Base-by-base conservation (phyloP, 768 basidiomycete genomes). In the Suillus clintonianus region DNA sequence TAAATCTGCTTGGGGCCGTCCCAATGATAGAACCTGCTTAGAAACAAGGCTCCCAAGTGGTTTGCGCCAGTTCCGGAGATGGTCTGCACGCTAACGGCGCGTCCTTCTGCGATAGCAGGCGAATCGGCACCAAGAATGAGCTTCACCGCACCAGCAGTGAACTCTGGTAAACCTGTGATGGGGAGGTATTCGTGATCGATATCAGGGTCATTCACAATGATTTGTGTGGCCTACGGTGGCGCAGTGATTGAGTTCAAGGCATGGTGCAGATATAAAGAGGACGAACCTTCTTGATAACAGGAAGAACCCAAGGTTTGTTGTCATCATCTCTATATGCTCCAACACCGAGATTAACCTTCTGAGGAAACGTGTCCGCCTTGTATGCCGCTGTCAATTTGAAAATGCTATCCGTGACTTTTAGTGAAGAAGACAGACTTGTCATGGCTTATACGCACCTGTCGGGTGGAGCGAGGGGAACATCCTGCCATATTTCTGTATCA, bases 61-160 rank as follows among this genome's bases (percentile, higher is more conserved):
- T 97, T 96, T 56, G 96, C 96, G 57, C 96, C 96, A 2, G 96
- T 99, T 32, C 96, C 96, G 15, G 94, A 97, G 68, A 97, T 92
- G 15, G 96, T 96, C 80, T 99, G 96, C 54, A 91, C 91, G 74
- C 89, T 91, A 45, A 86, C 82, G 37, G 89, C 89, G 58, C 94
- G 86, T 36, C 81, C 82, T 65, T 93, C 90, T 67, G 82, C 78
- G 65, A 98, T 79, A 15, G 89, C 91, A 59, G 83, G 80, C 17
- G 91, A 91, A 54, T 87, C 80, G n/a, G 81, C 41, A 7, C 94
- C 93, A 45, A 97, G 82, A 50, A 97, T 90, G 55, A 98, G 79
- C 69, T 86, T 89, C 15, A 90, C 94, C 7, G 96, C 95, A 7
- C 89, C 89, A 61, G 83, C 77, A 15, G 90, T 94, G 73, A 90